Conservation (phyloP, 208 protist species). For the Trypanosomatidae sp. region DNA sequence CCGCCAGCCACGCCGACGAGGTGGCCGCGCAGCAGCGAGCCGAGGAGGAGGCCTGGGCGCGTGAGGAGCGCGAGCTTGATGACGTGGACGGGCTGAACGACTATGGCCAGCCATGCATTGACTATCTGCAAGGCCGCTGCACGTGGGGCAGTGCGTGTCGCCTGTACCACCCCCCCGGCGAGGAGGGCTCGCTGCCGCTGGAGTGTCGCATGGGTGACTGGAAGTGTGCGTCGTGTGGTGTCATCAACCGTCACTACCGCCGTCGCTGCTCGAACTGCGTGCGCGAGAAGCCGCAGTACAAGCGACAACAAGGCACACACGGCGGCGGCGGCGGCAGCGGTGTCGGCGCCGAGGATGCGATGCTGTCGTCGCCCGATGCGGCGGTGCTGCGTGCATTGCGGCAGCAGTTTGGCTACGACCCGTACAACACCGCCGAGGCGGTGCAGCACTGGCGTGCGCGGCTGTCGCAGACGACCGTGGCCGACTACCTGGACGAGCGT, state of each 20-base stretch:
- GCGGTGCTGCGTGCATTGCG: conserved; percentile 24
- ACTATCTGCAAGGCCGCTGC: conserved; percentile 85
- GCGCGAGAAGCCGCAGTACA: conserved; percentile 86
- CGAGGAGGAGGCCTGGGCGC: conserved; percentile 71
- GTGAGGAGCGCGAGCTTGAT: conserved; percentile 51
- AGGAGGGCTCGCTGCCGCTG: conserved; percentile 73
- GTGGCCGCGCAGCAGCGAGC: conserved; percentile 36
- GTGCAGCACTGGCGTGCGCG: conserved; percentile 59
- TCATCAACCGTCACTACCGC: conserved; percentile 88
- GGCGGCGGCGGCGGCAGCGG: neutral
- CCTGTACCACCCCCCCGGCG: conserved; percentile 73
- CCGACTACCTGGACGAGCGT: conserved; percentile 57
- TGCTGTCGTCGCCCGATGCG: conserved; percentile 60
- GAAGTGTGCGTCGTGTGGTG: conserved; percentile 80
- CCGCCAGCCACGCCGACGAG: conserved; percentile 55
- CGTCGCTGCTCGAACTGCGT: conserved; percentile 83
- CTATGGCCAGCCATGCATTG: conserved; percentile 86
- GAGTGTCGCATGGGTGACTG: conserved; percentile 86
- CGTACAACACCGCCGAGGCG: conserved; percentile 42
- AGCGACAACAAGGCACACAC: conserved; percentile 21
- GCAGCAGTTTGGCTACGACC: conserved; percentile 85
- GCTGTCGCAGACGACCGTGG: conserved; percentile 12
- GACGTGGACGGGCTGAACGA: conserved; percentile 84
- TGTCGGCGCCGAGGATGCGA: conserved; percentile 35
- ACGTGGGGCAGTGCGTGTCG: conserved; percentile 63